Base-by-base conservation (phyloP, 371 early-diverging fungal genomes). In the Mortierella sp. region DNA sequence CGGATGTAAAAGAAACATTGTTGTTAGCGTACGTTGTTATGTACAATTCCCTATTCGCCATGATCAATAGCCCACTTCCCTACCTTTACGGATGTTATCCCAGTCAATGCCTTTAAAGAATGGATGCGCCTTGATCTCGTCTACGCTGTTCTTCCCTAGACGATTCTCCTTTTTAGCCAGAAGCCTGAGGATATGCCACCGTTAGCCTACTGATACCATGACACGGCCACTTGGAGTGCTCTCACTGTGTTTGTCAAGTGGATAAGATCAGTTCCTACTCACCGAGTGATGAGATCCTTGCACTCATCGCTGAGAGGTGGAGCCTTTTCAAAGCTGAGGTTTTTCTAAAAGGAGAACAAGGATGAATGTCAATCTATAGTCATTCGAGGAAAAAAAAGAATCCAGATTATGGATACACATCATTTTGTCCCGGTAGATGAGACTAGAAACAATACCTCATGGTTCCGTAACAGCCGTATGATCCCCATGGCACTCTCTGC, bases 71-170 rank as follows among this genome's bases (percentile, higher is more conserved):
- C 39, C 10, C 19, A 18, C 19, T 8, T 48, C 7, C 49, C 53
- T 80, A 83, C 85, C 58, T 43, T 80, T 72, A 14, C 86, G 86
- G 12, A 93, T 79, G 0, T 72, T 76, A 9, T 84, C 78, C 91
- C 93, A 96, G 47, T 93, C 83, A n/a, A 95, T 84, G 18, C 87
- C 90, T 38, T 82, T 76, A 65, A 98, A 98, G 84, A 94, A 98
- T 4, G 90, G 81, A 79, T 98, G 96, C 0, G 78, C 67, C 73
- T 91, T 89, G 45, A 96, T 92, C 47, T 95, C 94, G 0, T 88
- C 81, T 2, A 87, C 80, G 0, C 89, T 90, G 58, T 86, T 85
- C 45, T 73, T 78, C 9, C 94, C 96, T n/a, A 96, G 74, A 24
- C 98, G 87, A 18, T 78, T 69, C 23, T 91, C 93, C 50, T 87